Conservation (phyloP, 352 stramenopile genomes). For the Globisporangium acanthophoron region DNA sequence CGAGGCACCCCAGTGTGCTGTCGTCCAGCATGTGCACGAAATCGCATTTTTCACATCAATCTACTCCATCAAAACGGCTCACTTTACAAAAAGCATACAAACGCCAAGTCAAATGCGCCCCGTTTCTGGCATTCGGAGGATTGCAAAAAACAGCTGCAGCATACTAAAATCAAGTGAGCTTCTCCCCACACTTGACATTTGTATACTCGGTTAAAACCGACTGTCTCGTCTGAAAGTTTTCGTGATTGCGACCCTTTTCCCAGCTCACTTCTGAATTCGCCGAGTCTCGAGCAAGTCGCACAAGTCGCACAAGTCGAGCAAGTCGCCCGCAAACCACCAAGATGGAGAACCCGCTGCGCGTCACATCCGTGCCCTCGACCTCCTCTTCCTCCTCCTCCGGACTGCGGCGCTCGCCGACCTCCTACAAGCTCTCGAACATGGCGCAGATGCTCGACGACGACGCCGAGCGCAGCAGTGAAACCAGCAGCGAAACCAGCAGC, state of each 20-base stretch:
- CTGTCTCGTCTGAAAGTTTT: background rate
- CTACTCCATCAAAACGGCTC: conserved; percentile 6
- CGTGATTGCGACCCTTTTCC: background rate
- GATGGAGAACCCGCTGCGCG: conserved; percentile 34
- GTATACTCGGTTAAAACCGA: no score
- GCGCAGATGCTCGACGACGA: conserved; percentile 50
- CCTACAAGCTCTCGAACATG: conserved; percentile 36
- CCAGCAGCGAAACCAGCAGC: conserved; percentile 4
- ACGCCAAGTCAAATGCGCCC: background rate
- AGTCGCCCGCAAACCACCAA: background rate
- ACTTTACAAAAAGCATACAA: conserved; percentile 17
- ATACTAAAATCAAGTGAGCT: no score
- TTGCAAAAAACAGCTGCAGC: background rate
- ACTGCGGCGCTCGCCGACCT: conserved; percentile 54
- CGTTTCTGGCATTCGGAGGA: background rate
- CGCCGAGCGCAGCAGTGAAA: conserved; percentile 18
- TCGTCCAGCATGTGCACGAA: no score
- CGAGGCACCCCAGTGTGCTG: no score
- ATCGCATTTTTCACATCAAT: no score
- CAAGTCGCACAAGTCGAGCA: background rate
- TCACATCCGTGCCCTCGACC: conserved; percentile 22
- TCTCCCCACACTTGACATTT: no score
- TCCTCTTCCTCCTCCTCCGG: conserved; percentile 7
- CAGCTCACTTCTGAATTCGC: conserved; percentile 12
- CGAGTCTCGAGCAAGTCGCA: background rate